Percentiles rank a stretch among this genome's conserved stretches.
These are phyloP conservation scores for Eustoma russellianum DNA, from an alignment of 257 asterid species.

Conservation along the genomic window DNA sequence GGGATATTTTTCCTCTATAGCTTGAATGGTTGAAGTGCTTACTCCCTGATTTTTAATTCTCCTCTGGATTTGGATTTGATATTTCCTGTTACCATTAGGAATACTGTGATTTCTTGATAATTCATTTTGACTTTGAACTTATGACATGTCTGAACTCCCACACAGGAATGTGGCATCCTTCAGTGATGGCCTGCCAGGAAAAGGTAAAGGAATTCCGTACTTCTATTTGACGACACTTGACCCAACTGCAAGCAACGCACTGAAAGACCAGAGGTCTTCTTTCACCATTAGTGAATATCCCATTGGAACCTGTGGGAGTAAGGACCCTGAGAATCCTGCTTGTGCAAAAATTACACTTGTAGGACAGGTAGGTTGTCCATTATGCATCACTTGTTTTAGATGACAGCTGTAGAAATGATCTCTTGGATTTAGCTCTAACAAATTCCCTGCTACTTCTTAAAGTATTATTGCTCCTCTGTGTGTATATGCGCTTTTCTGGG, in stretches of 20 bases:
- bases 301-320: constrained; percentile 63
- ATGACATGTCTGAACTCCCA: not conserved
- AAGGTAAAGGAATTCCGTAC: constrained; percentile 72
- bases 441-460: too few relatives aligned
- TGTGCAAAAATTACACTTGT: constrained; percentile 72
- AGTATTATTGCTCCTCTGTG: too few relatives aligned
- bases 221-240: constrained; percentile 81
- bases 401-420: too few relatives aligned
- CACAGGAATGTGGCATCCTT: constrained; percentile 82
- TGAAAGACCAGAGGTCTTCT: constrained; percentile 66
- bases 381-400: not conserved
- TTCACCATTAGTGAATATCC: constrained; percentile 65
- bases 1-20: too few relatives aligned
- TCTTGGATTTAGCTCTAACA: too few relatives aligned
- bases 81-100: too few relatives aligned
- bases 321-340: constrained; percentile 74
- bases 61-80: too few relatives aligned
- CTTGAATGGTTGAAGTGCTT: too few relatives aligned
- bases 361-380: constrained; percentile 53
- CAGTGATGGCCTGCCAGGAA: constrained; percentile 70
- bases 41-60: too few relatives aligned
- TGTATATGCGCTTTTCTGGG: not conserved
- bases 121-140: too few relatives aligned
- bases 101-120: too few relatives aligned
- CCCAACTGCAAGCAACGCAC: constrained; percentile 75